Base-by-base conservation (phyloP, 2,329 filamentous ascomycete genomes). In the Periconia macrospinosa region DNA sequence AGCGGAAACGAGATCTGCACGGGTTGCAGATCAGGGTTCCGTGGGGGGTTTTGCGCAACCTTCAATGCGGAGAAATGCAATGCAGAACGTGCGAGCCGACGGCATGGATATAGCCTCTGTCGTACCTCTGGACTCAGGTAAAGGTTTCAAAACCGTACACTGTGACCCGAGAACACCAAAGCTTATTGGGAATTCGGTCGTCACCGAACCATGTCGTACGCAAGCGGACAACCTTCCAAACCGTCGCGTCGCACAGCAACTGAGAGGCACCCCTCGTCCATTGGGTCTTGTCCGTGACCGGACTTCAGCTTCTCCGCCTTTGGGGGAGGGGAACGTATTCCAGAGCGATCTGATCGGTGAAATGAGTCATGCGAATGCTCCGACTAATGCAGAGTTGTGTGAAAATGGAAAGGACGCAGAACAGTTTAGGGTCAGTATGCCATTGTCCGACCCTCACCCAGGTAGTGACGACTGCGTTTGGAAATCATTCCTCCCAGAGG, bases 381-480 rank as follows among this genome's bases (percentile, higher is more conserved):
- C 50, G 47, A 43, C 46, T 53, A 55, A 61, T 61, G 61, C 56
- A 58, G 30, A 20, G 30, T 10, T 50, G 53, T 50, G 47, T 50
- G 53, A 54, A 41, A 37, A 14, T 23, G 56, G 56, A 46, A 56
- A 53, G 30, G 37, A 47, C 35, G 45, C 46, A 30, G 49, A 45
- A 30, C 54, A 23, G 30, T 43, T 35, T 35, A 42, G 23, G n/a
- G 35, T 45, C 35, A 50, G 50, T 41, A 47, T 60, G 27, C 42
- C 41, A 45, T 35, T 30, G 30, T 37, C 50, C 49, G 43, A 37
- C 47, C 41, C 20, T 30, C 35, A 57, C 52, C 33, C 27, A 42
- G 68, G 62, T 60, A 57, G 63, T 60, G 66, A 70, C 63, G 62
- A 66, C 41, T 56, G 60, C 41, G 55, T 57, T 23, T 71, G 68